Percentiles rank a stretch among this genome's conserved stretches.
Evolutionary conservation across 108 stramenopile species (phyloP).

Genomic region (Mediolabrus comicus): DNA sequence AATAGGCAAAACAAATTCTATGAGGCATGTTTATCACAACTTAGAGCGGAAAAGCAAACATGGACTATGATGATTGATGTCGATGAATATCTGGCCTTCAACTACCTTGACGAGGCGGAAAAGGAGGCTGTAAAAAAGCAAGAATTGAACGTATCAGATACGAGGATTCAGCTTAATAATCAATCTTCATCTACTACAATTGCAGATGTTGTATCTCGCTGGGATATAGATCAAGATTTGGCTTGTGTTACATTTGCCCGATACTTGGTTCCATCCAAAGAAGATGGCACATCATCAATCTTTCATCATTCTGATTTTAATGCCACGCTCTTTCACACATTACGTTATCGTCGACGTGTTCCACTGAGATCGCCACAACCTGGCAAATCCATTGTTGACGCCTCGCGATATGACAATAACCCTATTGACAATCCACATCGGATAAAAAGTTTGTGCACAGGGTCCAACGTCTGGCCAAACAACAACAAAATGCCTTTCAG

Average conservation of each 20-base stretch:
- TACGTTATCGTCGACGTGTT: slow-evolving; percentile 8
- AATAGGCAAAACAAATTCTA: slow-evolving; percentile 38
- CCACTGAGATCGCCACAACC: neutral
- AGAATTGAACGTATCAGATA: neutral
- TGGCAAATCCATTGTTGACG: slow-evolving; percentile 9
- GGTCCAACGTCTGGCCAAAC: neutral
- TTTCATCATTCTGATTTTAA: neutral
- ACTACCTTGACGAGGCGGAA: slow-evolving; percentile 1
- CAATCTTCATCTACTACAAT: neutral
- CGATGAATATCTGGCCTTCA: slow-evolving; percentile 63
- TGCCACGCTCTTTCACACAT: slow-evolving; percentile 9
- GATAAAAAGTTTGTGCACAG: neutral
- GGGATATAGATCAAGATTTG: neutral
- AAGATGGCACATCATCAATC: neutral
- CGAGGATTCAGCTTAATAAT: neutral
- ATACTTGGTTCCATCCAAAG: neutral
- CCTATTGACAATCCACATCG: slow-evolving; percentile 2
- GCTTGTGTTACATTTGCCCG: neutral
- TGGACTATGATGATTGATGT: slow-evolving; percentile 62
- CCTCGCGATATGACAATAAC: slow-evolving; percentile 1
- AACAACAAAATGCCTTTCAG: slow-evolving; percentile 2
- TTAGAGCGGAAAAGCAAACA: slow-evolving; percentile 11
- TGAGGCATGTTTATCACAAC: slow-evolving; percentile 16
- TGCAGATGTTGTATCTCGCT: neutral
- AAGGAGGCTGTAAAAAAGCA: neutral